A percentile compares a stretch with the other conserved stretches of the same genome.
phyloP scores from a whole-genome alignment of 2,329 filamentous ascomycete genomes.

The Hirsutella rhossiliensis region DNA sequence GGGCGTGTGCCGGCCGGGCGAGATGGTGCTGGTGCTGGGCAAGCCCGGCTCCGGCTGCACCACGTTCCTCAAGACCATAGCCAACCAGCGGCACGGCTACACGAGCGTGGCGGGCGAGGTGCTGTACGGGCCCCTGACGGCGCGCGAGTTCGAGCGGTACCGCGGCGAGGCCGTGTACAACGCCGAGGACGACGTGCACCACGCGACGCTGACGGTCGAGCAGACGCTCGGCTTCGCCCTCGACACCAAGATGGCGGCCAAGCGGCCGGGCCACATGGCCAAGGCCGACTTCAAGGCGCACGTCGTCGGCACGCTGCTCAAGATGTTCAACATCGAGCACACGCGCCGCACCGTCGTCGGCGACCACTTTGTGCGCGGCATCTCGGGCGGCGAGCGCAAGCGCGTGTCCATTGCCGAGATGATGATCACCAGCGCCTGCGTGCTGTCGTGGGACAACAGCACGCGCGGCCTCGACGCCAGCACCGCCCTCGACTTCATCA shows the following conservation, averaged over 20 bases:
- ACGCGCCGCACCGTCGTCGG: conserved; percentile 78
- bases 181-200: conserved; percentile 67
- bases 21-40: conserved; percentile 80
- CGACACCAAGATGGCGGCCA: conserved; percentile 73
- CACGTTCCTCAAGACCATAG: conserved; percentile 55
- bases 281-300: conserved; percentile 65
- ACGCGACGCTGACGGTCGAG: conserved; percentile 74
- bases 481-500: conserved; percentile 54
- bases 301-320: conserved; percentile 62
- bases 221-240: conserved; percentile 80
- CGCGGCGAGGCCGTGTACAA: conserved; percentile 79
- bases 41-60: conserved; percentile 63
- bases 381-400: conserved; percentile 70
- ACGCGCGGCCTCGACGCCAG: conserved; percentile 58
- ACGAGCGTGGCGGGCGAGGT: conserved; percentile 55
- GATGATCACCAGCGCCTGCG: conserved; percentile 61
- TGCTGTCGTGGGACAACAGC: conserved; percentile 66
- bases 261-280: conserved; percentile 61
- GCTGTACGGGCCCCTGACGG: conserved; percentile 61
- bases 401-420: conserved; percentile 75
- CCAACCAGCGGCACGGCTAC: conserved; percentile 51
- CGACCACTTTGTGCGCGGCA: conserved; percentile 66
- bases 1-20: conserved; percentile 63
- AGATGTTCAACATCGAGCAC: conserved; percentile 92
- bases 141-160: conserved; percentile 60